Evolutionary conservation across 2,329 filamentous ascomycete species (phyloP), one percentile per base, ranked within the genome.

Genomic region (Parasarocladium wereldwijsianum): DNA sequence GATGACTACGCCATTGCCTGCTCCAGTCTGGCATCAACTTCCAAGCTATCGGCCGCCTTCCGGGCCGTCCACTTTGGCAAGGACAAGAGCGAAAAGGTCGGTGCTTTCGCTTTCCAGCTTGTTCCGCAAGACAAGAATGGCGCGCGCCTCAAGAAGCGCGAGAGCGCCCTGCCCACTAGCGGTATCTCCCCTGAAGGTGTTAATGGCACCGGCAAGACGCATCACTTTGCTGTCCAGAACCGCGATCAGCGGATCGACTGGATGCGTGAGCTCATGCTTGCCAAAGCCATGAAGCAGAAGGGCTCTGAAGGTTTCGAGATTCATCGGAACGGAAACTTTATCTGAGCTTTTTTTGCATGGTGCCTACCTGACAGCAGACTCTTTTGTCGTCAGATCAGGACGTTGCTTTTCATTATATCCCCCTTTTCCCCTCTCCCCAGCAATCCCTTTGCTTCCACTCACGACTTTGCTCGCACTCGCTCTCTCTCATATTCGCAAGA

Each of bases 161-260:
- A 66, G 42, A 69, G 63, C 45, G 52, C 46, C 34, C 40, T 60
- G 45, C 55, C 43, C 6, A 38, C 40, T 12, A 39, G 39, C n/a
- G 38, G 34, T 32, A 36, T 43, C 33, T 48, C 52, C 18, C 41
- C 47, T 18, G 64, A 65, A 21, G 60, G 63, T 16, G 57, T 56
- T 38, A 74, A 75, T 36, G 70, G 69, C 33, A 73, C 68, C 8
- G 73, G 72, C 43, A 94, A 93, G 65, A 80, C 82, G 25, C 87
- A 96, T 47, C 84, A 96, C 50, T 96, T 96, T 50, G 83, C 87
- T 0, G 87, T 94, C 42, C 79, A 78, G 56, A 73, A 66, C 43
- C 70, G 85, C 10, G 83, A 94, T 47, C 82, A 94, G 49, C 70
- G 87, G 37, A 94, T 96, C 45, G 87, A 94, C 51, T 98, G 90